phyloP scores from a whole-genome alignment of 2,329 filamentous ascomycete genomes.

The Aureobasidium uvarum region DNA sequence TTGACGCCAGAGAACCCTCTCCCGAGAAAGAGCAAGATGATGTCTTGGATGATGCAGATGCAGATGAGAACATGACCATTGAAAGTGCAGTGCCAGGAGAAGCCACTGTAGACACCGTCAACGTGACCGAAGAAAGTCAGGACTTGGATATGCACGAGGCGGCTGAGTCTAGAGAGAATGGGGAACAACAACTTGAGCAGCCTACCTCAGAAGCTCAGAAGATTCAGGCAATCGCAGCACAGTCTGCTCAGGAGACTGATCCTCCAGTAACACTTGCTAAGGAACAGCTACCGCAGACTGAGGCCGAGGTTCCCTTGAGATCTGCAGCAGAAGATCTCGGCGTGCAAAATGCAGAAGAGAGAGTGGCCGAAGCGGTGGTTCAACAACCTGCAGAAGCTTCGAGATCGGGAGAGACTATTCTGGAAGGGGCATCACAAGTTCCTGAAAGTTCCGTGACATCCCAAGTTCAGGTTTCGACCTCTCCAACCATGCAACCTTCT shows the following conservation, averaged over 20 bases:
- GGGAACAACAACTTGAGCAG: not conserved
- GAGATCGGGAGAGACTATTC: not conserved
- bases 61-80: not conserved
- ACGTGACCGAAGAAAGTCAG: not conserved
- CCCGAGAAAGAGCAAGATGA: slow-evolving; percentile 54
- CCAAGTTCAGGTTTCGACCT: not conserved
- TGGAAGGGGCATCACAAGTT: not conserved
- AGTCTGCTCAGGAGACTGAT: not conserved
- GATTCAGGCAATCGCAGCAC: not conserved
- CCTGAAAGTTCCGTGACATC: not conserved
- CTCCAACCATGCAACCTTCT: slow-evolving; percentile 32
- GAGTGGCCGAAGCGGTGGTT: not conserved
- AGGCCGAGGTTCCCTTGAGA: not conserved
- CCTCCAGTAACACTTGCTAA: not conserved
- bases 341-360: not conserved
- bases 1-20: slow-evolving; percentile 68
- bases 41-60: slow-evolving; percentile 19
- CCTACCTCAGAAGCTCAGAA: not conserved
- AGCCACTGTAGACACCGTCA: slow-evolving; percentile 13
- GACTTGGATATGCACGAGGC: slow-evolving; percentile 5
- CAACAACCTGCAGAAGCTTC: not conserved
- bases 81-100: not conserved
- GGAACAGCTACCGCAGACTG: not conserved
- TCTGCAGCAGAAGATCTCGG: not conserved
- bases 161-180: not conserved